phyloP scores from a whole-genome alignment of 1,284 basidiomycete genomes.

The Schizophyllum amplum region DNA sequence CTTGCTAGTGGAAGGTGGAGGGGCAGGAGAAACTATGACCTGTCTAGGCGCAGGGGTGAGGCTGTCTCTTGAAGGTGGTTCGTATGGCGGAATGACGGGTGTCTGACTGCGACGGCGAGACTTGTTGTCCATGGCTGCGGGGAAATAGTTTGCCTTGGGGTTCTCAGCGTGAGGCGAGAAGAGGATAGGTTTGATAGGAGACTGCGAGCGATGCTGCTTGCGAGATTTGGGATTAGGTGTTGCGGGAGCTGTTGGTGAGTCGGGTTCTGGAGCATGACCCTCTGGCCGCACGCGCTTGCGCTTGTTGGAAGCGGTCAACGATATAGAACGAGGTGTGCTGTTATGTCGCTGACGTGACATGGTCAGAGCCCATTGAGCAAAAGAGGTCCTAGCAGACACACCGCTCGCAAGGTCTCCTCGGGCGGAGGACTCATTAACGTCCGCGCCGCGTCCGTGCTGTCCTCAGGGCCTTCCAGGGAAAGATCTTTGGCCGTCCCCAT shows the following conservation, averaged over 20 bases:
- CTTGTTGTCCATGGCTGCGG: conserved; percentile 20
- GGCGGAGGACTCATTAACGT: conserved; percentile 32
- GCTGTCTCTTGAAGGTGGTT: conserved; percentile 48
- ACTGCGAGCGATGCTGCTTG: conserved; percentile 36
- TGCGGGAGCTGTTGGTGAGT: conserved; percentile 12
- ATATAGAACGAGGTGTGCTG: conserved; percentile 8
- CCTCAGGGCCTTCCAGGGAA: conserved; percentile 5
- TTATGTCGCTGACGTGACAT: conserved; percentile 2
- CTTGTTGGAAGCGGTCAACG: conserved; percentile 17
- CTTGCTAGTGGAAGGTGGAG: conserved; percentile 10
- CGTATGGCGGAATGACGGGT: conserved; percentile 33
- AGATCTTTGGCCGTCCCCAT: neutral
- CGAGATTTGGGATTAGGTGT: conserved; percentile 56
- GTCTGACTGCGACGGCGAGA: conserved; percentile 25
- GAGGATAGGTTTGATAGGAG: conserved; percentile 17
- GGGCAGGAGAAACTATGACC: conserved; percentile 23
- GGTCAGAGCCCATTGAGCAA: conserved; percentile 1
- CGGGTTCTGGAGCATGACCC: conserved; percentile 1
- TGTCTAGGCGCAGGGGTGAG: conserved; percentile 64
- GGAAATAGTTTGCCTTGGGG: conserved; percentile 43
- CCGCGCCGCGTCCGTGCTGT: conserved; percentile 15
- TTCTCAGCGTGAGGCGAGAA: conserved; percentile 34
- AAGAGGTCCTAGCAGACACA: conserved; percentile 5
- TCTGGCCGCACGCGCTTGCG: conserved; percentile 26
- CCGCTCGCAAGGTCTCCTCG: conserved; percentile 27